Evolutionary conservation across 306 rosid genomes (phyloP).

Genomic region (Castanospermum australe): DNA sequence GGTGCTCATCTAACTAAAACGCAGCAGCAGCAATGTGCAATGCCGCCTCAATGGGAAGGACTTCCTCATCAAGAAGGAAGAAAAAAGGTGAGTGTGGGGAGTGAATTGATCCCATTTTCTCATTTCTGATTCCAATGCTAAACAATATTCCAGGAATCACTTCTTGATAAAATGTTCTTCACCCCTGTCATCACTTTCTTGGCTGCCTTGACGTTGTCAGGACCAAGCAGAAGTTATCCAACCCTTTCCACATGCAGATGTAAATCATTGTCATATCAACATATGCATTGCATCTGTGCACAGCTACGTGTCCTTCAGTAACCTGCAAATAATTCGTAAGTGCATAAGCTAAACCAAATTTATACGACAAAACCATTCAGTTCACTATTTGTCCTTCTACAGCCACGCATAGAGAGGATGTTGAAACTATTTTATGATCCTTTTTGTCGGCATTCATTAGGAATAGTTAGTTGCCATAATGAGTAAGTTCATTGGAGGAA

Average conservation of each 20-base stretch:
- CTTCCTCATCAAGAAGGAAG: constrained; percentile 53
- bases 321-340: constrained; percentile 26
- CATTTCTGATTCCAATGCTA: constrained; percentile 47
- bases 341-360: neutral
- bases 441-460: too few relatives aligned
- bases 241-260: constrained; percentile 41
- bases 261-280: constrained; percentile 36
- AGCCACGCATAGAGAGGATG: neutral
- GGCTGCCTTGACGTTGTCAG: constrained; percentile 36
- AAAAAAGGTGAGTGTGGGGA: constrained; percentile 45
- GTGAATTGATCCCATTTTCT: constrained; percentile 41
- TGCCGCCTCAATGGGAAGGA: constrained; percentile 47
- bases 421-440: neutral
- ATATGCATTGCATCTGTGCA: constrained; percentile 39
- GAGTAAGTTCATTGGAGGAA: neutral
- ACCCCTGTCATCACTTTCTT: constrained; percentile 44
- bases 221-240: constrained; percentile 46
- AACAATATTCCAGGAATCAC: constrained; percentile 43
- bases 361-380: neutral
- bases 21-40: constrained; percentile 39
- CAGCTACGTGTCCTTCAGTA: constrained; percentile 46
- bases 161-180: constrained; percentile 55
- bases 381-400: neutral
- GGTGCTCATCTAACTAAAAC: constrained; percentile 31
- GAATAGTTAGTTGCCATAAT: neutral